A percentile compares a stretch with the other conserved stretches of the same genome.
Conservation (phyloP, 208 protist species). For the Blastocrithidia nonstop region DNA sequence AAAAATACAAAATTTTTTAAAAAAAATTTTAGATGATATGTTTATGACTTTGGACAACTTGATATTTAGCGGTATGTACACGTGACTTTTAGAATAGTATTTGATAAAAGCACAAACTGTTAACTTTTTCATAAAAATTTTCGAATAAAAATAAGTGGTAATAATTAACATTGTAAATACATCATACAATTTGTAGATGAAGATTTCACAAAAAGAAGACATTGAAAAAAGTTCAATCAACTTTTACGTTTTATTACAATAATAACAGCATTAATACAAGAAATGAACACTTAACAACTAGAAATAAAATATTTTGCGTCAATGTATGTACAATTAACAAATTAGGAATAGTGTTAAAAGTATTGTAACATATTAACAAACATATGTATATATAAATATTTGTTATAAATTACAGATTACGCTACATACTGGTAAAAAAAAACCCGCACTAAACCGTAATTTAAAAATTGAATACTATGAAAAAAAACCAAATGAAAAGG, state of each 20-base stretch:
- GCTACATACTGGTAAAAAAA: not conserved
- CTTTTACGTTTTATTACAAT: no score
- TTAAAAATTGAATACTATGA: not conserved
- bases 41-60: not conserved
- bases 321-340: no score
- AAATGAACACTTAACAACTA: not conserved
- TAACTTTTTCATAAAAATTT: no score
- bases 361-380: not conserved
- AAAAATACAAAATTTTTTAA: constrained; percentile 3
- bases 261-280: no score
- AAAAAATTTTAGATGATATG: not conserved
- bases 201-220: not conserved
- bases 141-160: constrained; percentile 4
- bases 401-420: not conserved
- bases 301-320: no score
- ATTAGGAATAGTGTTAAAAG: not conserved
- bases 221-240: no score
- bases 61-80: no score
- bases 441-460: not conserved
- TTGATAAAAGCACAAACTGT: no score
- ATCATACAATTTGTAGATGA: not conserved
- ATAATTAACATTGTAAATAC: constrained; percentile 2
- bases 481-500: no score
- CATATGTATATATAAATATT: not conserved
- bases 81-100: no score